A percentile compares a stretch with the other conserved stretches of the same genome.
Conservation (phyloP, 768 basidiomycete genomes). For the Rubroboletus satanas region DNA sequence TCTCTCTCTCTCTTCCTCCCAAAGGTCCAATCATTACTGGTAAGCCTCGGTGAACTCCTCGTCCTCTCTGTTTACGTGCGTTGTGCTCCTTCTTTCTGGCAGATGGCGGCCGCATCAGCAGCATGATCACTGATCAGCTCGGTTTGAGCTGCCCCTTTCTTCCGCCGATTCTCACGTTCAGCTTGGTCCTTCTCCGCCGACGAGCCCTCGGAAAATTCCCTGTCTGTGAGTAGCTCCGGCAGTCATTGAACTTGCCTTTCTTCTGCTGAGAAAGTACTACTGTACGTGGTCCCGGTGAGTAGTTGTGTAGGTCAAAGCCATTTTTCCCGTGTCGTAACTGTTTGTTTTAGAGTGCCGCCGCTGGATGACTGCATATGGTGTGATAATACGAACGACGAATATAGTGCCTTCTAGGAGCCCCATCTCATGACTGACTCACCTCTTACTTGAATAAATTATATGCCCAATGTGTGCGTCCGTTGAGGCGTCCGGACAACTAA, state of each 20-base stretch:
- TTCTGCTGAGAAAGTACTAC: not conserved
- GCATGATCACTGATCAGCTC: not conserved
- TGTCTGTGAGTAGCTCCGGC: constrained; percentile 6
- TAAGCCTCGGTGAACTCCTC: not conserved
- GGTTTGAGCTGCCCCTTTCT: not conserved
- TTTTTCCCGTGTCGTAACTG: no score
- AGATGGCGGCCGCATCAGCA: not conserved
- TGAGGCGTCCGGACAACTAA: not conserved
- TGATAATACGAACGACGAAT: no score
- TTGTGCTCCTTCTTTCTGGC: constrained; percentile 20
- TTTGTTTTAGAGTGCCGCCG: no score
- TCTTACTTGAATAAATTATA: no score
- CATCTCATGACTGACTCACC: no score
- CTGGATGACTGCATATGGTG: no score
- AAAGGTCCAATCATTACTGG: not conserved
- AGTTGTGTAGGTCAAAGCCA: no score
- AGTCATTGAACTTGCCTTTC: constrained; percentile 4
- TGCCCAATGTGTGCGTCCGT: no score
- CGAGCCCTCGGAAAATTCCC: no score
- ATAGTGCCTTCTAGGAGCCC: no score
- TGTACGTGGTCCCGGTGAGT: no score
- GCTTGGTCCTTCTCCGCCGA: not conserved
- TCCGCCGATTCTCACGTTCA: not conserved
- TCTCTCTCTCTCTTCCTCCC: not conserved
- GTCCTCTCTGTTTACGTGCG: not conserved